Evolutionary conservation across 108 stramenopile genomes (phyloP).

Genomic region (Fragilaria crotonensis): DNA sequence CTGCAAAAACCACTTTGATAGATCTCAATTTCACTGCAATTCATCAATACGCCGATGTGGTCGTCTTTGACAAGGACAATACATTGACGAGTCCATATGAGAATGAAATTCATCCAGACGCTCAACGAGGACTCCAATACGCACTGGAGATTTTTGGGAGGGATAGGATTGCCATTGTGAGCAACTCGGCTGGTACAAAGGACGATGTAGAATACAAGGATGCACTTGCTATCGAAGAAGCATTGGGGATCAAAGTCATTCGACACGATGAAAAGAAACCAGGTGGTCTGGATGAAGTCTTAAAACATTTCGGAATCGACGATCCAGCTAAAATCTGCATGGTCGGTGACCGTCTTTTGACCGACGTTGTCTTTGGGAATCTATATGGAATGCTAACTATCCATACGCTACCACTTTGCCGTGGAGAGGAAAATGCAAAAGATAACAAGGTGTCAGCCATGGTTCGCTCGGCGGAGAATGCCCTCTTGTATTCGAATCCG

Average conservation of each 20-base stretch:
- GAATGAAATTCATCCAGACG: slow-evolving; percentile 49
- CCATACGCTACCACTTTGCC: slow-evolving; percentile 71
- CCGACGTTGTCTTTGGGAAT: slow-evolving; percentile 93
- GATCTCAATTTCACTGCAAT: slow-evolving; percentile 71
- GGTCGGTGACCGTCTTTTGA: slow-evolving; percentile 90
- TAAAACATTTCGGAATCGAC: slow-evolving; percentile 67
- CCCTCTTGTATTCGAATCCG: slow-evolving; percentile 61
- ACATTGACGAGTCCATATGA: slow-evolving; percentile 91
- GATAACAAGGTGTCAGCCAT: slow-evolving; percentile 70
- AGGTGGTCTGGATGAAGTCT: slow-evolving; percentile 72
- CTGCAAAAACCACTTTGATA: slow-evolving; percentile 1
- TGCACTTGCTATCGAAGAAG: slow-evolving; percentile 65
- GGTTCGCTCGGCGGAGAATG: slow-evolving; percentile 66
- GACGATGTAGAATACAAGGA: slow-evolving; percentile 78
- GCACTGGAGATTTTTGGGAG: slow-evolving; percentile 72
- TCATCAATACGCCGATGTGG: slow-evolving; percentile 65
- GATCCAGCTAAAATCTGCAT: slow-evolving; percentile 77
- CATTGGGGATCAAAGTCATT: slow-evolving; percentile 82
- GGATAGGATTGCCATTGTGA: slow-evolving; percentile 77
- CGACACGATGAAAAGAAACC: slow-evolving; percentile 90
- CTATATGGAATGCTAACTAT: slow-evolving; percentile 91
- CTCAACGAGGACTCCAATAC: slow-evolving; percentile 41
- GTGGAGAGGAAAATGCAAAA: slow-evolving; percentile 52
- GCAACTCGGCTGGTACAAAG: slow-evolving; percentile 87
- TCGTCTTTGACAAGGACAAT: slow-evolving; percentile 92